Conservation (phyloP, 2,329 filamentous ascomycete genomes). For the Escovopsis sp. region DNA sequence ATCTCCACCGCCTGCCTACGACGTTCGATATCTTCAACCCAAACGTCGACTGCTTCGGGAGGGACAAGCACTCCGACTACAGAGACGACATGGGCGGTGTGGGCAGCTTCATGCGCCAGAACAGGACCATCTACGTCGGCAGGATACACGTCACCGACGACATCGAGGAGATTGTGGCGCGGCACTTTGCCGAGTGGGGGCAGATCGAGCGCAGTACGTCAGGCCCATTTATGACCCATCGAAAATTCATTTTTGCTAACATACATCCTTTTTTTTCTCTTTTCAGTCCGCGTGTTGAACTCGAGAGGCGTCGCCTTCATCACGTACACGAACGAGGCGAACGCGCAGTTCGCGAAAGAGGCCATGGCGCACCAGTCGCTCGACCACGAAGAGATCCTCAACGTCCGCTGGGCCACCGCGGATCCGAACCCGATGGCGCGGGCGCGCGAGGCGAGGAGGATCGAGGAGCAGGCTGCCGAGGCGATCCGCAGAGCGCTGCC, state of each 20-base stretch:
- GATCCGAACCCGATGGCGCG: constrained; percentile 94
- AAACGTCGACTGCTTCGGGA: constrained; percentile 80
- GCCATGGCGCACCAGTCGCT: constrained; percentile 91
- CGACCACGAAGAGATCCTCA: constrained; percentile 83
- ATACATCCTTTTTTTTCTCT: background rate
- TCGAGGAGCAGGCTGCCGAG: constrained; percentile 94
- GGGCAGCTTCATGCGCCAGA: constrained; percentile 84
- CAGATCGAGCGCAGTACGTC: constrained; percentile 60
- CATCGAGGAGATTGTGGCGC: constrained; percentile 87
- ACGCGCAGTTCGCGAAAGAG: constrained; percentile 82
- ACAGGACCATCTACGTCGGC: constrained; percentile 85
- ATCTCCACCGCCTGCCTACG: constrained; percentile 76
- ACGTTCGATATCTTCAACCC: constrained; percentile 84
- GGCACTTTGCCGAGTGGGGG: constrained; percentile 96
- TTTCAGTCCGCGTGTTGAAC: constrained; percentile 61
- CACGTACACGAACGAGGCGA: constrained; percentile 83
- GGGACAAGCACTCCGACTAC: constrained; percentile 88
- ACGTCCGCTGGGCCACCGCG: constrained; percentile 92
- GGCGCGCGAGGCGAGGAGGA: constrained; percentile 71
- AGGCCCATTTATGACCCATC: background rate
- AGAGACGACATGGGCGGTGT: constrained; percentile 97
- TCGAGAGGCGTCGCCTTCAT: constrained; percentile 85
- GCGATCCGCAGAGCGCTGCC: constrained; percentile 80
- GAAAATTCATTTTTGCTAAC: background rate
- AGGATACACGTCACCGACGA: constrained; percentile 92